A percentile compares a stretch with the other conserved stretches of the same genome.
Conservation (phyloP, 1,284 basidiomycete genomes). For the Heterobasidion occidentale region DNA sequence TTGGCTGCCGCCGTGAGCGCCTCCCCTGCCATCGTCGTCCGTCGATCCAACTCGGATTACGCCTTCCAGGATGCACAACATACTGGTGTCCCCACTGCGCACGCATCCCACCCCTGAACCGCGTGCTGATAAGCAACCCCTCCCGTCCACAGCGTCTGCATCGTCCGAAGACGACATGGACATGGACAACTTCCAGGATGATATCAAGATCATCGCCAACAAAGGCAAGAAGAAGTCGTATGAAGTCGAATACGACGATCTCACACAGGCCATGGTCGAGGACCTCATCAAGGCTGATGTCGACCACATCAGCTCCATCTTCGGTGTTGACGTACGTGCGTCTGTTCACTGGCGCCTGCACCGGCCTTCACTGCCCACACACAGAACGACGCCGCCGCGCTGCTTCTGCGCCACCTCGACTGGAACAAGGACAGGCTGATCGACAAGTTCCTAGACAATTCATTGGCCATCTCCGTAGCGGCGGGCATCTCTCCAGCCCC, state of each 20-base stretch:
- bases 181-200: constrained; percentile 52
- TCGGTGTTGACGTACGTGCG: constrained; percentile 74
- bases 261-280: constrained; percentile 68
- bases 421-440: constrained; percentile 98
- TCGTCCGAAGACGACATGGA: constrained; percentile 58
- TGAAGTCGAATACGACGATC: constrained; percentile 72
- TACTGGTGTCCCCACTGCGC: background rate
- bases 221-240: constrained; percentile 63
- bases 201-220: constrained; percentile 42
- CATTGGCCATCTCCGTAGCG: constrained; percentile 57
- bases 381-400: constrained; percentile 48
- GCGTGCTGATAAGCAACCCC: background rate
- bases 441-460: constrained; percentile 91
- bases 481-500: constrained; percentile 44
- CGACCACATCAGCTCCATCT: constrained; percentile 78
- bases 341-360: background rate
- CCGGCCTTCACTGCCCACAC: background rate
- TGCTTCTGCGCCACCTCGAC: constrained; percentile 78
- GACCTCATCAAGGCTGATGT: constrained; percentile 71
- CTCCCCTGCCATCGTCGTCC: too few species aligned
- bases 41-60: too few species aligned
- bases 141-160: constrained; percentile 27
- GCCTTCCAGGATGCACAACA: background rate
- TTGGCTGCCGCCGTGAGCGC: too few species aligned
- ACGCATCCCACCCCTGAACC: background rate